Percentiles rank a stretch among this genome's conserved stretches.
These are phyloP conservation scores for Penicillium atrosanguineum DNA, from an alignment of 495 filamentous ascomycete species.

Conservation along the genomic window DNA sequence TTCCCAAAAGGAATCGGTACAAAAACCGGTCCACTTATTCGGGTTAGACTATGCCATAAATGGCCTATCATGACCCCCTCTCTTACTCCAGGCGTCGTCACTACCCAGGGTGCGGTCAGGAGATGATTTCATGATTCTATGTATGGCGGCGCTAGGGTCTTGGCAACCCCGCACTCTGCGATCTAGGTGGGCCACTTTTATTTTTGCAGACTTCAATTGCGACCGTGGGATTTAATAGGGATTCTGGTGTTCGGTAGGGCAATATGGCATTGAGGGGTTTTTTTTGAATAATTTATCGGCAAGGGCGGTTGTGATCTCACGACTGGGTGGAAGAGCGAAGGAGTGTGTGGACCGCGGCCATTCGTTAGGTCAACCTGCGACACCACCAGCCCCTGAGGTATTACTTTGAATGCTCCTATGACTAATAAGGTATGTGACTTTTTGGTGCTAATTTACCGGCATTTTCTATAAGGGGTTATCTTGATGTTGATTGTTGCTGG, in stretches of 20 bases:
- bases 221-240: neutral
- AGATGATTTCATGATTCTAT: constrained; percentile 18
- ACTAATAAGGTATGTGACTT: no score
- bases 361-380: no score
- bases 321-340: no score
- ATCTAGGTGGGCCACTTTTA: constrained; percentile 3
- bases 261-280: neutral
- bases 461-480: no score
- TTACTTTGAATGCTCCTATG: no score
- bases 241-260: neutral
- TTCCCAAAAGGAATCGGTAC: constrained; percentile 5
- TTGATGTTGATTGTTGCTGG: no score
- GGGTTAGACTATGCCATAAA: constrained; percentile 4
- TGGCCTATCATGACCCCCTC: constrained; percentile 16
- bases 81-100: constrained; percentile 20
- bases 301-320: neutral
- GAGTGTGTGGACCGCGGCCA: no score
- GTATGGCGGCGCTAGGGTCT: constrained; percentile 9
- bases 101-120: neutral
- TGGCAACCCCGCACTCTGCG: constrained; percentile 19
- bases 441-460: no score
- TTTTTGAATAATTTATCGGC: neutral
- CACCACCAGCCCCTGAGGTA: no score
- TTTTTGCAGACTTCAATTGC: neutral
- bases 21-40: constrained; percentile 5